Base-by-base conservation (phyloP, 2,329 filamentous ascomycete species). In the Ophiostoma perfectum region DNA sequence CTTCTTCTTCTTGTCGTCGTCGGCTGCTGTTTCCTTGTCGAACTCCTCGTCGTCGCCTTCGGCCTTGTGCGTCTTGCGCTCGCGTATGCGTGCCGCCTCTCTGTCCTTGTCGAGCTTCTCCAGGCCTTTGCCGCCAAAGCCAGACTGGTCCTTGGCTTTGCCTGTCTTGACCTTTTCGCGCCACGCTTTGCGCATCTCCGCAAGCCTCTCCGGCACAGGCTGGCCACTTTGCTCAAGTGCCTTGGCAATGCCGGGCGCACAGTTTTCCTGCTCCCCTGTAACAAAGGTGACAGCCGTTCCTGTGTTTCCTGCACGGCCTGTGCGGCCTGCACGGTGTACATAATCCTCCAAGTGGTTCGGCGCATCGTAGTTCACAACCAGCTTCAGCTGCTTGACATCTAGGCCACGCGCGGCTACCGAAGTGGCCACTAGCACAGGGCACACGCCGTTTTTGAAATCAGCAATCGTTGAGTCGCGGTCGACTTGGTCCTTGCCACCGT, bases 341-440 rank as follows among this genome's bases (percentile, higher is more conserved):
- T 98, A 98, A 76, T 98, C 95, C 79, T 99, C 95, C 71, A 97
- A 79, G 79, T 98, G 93, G 74, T 96, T 96, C 0, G 93, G 94
- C 0, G 90, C 91, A 75, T 97, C 93, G 76, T 92, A 97, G 79
- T 98, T 98, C 79, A 99, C 89, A 67, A 99, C 95, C 44, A 98
- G 84, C 78, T 96, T 97, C 45, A 99, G 83, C 77, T 96, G 92
- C 79, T 97, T 97, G 62, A 99, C 94, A 77, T 99, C 95, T 55
- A 99, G 82, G 70, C 95, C 95, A 78, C 95, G 91, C 66, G 95
- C 95, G 52, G 95, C 95, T 69, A 99, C 92, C 11, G 94, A 97
- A 0, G 95, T 99, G 11, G 95, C 95, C 75, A 98, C 90, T 75
- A 99, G 83, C 68, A 99, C 90, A 0, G 93, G 93, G 64, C 96